Evolutionary conservation across 78 protist genomes (phyloP).

Genomic region (Dictyostelium firmibasis): DNA sequence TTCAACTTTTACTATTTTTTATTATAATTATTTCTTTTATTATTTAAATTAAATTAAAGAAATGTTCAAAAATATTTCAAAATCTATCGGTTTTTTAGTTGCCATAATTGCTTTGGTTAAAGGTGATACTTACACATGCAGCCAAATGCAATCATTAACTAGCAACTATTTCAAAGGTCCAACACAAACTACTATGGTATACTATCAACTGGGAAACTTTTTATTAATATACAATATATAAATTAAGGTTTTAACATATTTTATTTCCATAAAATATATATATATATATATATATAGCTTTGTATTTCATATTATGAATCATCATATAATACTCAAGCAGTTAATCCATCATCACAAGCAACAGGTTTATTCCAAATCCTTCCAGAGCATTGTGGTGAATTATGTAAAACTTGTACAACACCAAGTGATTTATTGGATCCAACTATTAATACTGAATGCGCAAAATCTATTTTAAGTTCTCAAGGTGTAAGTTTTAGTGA

Average conservation of each 20-base stretch:
- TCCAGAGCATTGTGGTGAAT: conserved; percentile 22
- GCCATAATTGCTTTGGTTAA: neutral
- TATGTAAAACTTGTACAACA: conserved; percentile 1
- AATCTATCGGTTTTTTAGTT: neutral
- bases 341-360: neutral
- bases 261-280: too few species aligned
- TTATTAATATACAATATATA: too few species aligned
- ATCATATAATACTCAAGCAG: conserved; percentile 14
- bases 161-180: neutral
- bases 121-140: neutral
- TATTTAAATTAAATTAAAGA: too few species aligned
- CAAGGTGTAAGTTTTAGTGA: neutral
- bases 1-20: too few species aligned
- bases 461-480: conserved; percentile 25
- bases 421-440: conserved; percentile 61
- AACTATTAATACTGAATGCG: conserved; percentile 57
- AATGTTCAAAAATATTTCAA: neutral
- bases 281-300: too few species aligned
- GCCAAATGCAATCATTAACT: conserved; percentile 35
- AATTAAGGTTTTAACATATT: too few species aligned
- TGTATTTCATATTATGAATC: conserved; percentile 66
- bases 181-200: neutral
- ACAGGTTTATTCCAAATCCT: conserved; percentile 58
- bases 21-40: too few species aligned
- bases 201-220: neutral